Evolutionary conservation across 768 basidiomycete genomes (phyloP).

Genomic region (Dioszegia aurantiaca): DNA sequence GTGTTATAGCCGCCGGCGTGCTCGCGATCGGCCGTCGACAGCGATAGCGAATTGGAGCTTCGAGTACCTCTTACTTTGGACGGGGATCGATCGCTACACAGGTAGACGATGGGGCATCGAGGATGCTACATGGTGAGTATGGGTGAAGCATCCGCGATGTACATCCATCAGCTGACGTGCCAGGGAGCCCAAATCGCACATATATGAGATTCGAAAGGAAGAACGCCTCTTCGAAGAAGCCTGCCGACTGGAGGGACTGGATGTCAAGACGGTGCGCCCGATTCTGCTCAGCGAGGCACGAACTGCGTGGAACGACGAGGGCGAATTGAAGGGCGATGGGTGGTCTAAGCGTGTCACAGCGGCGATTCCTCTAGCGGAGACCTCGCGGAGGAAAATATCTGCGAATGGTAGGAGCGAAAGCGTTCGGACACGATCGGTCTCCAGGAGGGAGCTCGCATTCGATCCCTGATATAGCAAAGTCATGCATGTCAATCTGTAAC

Average conservation of each 20-base stretch:
- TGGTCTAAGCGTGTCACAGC: neutral
- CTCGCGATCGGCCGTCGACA: neutral
- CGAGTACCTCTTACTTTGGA: slow-evolving; percentile 8
- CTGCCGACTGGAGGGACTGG: neutral
- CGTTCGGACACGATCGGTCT: too few species aligned
- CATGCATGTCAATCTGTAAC: too few species aligned
- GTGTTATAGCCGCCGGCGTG: slow-evolving; percentile 10
- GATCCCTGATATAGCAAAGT: too few species aligned
- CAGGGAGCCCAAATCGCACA: slow-evolving; percentile 2
- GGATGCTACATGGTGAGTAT: slow-evolving; percentile 9
- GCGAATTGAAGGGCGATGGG: slow-evolving; percentile 4
- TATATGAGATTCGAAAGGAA: neutral
- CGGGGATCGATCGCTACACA: neutral
- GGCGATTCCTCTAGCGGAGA: too few species aligned
- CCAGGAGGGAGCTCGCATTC: too few species aligned
- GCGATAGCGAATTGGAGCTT: neutral
- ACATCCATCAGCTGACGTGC: neutral
- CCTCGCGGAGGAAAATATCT: too few species aligned
- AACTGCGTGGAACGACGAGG: neutral
- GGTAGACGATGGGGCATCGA: neutral
- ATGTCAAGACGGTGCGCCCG: neutral
- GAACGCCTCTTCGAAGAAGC: neutral
- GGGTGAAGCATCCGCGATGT: neutral
- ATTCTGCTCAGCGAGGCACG: slow-evolving; percentile 1
- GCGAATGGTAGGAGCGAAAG: too few species aligned